Evolutionary conservation across 352 stramenopile genomes (phyloP).

Genomic region (Pythium dissotocum): DNA sequence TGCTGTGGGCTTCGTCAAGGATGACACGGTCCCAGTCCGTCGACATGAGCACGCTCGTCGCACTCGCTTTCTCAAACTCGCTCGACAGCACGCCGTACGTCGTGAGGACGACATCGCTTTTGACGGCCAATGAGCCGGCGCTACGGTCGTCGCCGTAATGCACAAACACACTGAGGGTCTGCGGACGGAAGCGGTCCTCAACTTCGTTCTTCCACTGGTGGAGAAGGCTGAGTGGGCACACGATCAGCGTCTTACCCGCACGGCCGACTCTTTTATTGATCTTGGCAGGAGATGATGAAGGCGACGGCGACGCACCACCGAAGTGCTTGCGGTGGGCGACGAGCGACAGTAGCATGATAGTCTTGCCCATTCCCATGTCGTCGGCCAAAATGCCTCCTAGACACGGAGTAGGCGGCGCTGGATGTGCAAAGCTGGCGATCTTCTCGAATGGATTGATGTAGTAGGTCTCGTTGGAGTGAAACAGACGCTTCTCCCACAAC

Average conservation of each 20-base stretch:
- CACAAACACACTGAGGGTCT: slow-evolving; percentile 53
- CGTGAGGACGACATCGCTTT: slow-evolving; percentile 78
- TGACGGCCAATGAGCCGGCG: slow-evolving; percentile 16
- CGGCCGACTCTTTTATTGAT: background rate
- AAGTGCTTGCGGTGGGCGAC: slow-evolving; percentile 60
- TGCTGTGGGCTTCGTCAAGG: slow-evolving; percentile 90
- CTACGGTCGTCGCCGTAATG: slow-evolving; percentile 78
- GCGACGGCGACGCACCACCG: slow-evolving; percentile 13
- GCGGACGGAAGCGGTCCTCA: slow-evolving; percentile 55
- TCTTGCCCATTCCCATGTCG: slow-evolving; percentile 92
- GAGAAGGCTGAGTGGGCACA: slow-evolving; percentile 87
- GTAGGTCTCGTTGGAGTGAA: slow-evolving; percentile 50
- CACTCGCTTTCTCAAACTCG: slow-evolving; percentile 51
- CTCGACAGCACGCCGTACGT: slow-evolving; percentile 82
- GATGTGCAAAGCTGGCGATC: slow-evolving; percentile 59
- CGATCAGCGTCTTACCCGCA: slow-evolving; percentile 67
- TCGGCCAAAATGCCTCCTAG: slow-evolving; percentile 88
- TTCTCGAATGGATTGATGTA: slow-evolving; percentile 87
- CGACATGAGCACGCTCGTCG: slow-evolving; percentile 30
- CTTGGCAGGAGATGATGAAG: background rate
- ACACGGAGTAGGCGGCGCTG: slow-evolving; percentile 54
- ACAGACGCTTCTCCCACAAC: slow-evolving; percentile 75
- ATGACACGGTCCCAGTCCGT: slow-evolving; percentile 85
- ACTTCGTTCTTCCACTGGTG: slow-evolving; percentile 90
- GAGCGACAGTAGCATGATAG: slow-evolving; percentile 78